Evolutionary conservation across 805 yeast genomes (phyloP).

Genomic region (Kodamaea leandrae): DNA sequence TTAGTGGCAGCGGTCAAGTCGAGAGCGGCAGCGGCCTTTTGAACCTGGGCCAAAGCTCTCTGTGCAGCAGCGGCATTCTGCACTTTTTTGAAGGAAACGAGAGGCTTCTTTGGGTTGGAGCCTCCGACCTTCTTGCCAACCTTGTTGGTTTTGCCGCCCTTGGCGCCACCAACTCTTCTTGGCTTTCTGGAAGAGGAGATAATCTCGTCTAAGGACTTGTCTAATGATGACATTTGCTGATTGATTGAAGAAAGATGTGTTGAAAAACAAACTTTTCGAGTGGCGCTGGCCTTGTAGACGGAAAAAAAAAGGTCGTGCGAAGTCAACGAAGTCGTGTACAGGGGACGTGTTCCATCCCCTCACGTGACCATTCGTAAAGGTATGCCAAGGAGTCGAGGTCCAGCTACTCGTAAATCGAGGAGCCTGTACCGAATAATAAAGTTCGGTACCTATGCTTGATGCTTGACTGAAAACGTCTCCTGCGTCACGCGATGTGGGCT

Average conservation of each 20-base stretch:
- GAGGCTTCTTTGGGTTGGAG: slow-evolving; percentile 21
- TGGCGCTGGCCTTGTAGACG: not conserved
- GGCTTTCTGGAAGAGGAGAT: slow-evolving; percentile 54
- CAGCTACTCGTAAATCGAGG: not conserved
- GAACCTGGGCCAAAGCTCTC: slow-evolving; percentile 15
- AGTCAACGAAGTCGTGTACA: not conserved
- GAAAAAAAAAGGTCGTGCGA: not conserved
- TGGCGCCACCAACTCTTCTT: slow-evolving; percentile 23
- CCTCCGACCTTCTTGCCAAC: slow-evolving; percentile 37
- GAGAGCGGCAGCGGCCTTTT: slow-evolving; percentile 22
- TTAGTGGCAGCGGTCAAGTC: slow-evolving; percentile 65
- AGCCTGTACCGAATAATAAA: not conserved
- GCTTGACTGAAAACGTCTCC: no score
- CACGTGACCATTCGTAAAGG: not conserved
- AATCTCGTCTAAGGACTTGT: slow-evolving; percentile 93
- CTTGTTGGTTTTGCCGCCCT: slow-evolving; percentile 29
- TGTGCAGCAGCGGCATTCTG: slow-evolving; percentile 27
- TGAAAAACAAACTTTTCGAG: not conserved
- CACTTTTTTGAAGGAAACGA: slow-evolving; percentile 28
- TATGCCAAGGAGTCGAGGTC: no score
- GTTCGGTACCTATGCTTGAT: no score
- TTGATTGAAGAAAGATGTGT: slow-evolving; percentile 3
- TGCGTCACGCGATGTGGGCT: no score
- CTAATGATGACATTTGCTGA: slow-evolving; percentile 71
- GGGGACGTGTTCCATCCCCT: no score